Conservation (phyloP, 2,329 filamentous ascomycete species). For the Monilinia fructicola region DNA sequence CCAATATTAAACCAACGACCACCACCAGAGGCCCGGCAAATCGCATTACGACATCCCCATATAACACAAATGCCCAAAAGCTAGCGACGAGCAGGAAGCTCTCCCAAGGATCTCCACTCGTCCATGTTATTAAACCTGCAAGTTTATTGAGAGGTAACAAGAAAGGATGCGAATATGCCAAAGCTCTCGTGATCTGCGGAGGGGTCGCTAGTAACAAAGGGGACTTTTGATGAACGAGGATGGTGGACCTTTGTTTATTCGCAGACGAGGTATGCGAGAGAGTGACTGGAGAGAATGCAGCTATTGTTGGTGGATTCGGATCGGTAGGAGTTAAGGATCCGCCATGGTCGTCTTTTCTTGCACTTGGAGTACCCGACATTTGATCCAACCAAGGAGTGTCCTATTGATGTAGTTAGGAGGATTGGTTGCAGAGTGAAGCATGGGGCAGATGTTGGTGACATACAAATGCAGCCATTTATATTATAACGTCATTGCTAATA, state of each 20-base stretch:
- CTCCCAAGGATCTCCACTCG: constrained; percentile 90
- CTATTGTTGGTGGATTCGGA: constrained; percentile 69
- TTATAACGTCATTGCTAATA: constrained; percentile 40
- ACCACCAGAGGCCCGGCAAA: constrained; percentile 81
- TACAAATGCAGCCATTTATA: constrained; percentile 42
- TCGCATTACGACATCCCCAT: constrained; percentile 79
- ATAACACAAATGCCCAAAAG: constrained; percentile 85
- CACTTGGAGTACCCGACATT: constrained; percentile 40
- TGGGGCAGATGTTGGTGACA: constrained; percentile 25
- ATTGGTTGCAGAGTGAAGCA: not conserved
- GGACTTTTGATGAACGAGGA: constrained; percentile 95
- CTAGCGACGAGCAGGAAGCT: constrained; percentile 83
- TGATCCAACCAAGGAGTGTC: constrained; percentile 41
- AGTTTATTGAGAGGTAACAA: constrained; percentile 84
- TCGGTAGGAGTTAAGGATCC: constrained; percentile 33
- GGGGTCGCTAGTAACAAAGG: constrained; percentile 90
- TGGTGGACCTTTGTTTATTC: constrained; percentile 79
- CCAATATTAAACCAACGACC: constrained; percentile 75
- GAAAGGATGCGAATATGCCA: constrained; percentile 96
- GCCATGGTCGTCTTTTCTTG: constrained; percentile 37
- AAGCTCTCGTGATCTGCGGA: constrained; percentile 86
- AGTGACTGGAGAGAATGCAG: constrained; percentile 84
- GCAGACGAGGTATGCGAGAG: constrained; percentile 63
- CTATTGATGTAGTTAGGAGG: constrained; percentile 30
- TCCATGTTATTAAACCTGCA: constrained; percentile 88